Percentiles rank a stretch among this genome's conserved stretches.
These are phyloP conservation scores for Kwoniella heveanensis DNA, from an alignment of 768 basidiomycete genomes.

Conservation along the genomic window DNA sequence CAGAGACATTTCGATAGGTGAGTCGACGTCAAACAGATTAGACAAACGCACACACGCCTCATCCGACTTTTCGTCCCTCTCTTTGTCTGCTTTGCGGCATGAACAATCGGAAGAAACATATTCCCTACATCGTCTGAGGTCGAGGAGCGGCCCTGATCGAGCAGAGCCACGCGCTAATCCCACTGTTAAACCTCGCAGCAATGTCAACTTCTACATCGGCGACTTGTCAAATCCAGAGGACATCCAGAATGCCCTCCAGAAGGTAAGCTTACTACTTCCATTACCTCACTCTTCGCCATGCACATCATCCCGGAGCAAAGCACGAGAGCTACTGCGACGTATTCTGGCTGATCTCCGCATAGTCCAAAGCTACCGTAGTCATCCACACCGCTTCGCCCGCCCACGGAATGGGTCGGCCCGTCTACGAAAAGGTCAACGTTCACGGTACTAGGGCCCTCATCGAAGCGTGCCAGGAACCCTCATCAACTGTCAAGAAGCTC, in stretches of 20 bases:
- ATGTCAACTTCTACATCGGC: constrained; percentile 74
- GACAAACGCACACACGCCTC: too few species aligned
- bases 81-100: too few species aligned
- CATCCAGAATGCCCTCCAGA: constrained; percentile 71
- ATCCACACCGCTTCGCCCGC: constrained; percentile 92
- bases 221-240: constrained; percentile 80
- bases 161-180: too few species aligned
- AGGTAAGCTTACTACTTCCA: constrained; percentile 61
- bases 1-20: constrained; percentile 71
- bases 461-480: constrained; percentile 70
- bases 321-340: constrained; percentile 1
- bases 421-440: constrained; percentile 93
- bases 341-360: too few species aligned
- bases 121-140: too few species aligned
- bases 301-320: neutral
- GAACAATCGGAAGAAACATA: too few species aligned
- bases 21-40: too few species aligned
- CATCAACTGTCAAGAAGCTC: constrained; percentile 70
- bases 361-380: constrained; percentile 84
- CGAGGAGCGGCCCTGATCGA: too few species aligned
- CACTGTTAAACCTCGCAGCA: constrained; percentile 31
- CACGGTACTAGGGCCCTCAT: constrained; percentile 73
- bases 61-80: too few species aligned
- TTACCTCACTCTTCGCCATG: neutral
- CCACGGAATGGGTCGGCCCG: constrained; percentile 67